Evolutionary conservation across 2,329 filamentous ascomycete genomes (phyloP), one percentile per base, ranked within the genome.

Genomic region (Ophiocordyceps polyrhachis-furcata): DNA sequence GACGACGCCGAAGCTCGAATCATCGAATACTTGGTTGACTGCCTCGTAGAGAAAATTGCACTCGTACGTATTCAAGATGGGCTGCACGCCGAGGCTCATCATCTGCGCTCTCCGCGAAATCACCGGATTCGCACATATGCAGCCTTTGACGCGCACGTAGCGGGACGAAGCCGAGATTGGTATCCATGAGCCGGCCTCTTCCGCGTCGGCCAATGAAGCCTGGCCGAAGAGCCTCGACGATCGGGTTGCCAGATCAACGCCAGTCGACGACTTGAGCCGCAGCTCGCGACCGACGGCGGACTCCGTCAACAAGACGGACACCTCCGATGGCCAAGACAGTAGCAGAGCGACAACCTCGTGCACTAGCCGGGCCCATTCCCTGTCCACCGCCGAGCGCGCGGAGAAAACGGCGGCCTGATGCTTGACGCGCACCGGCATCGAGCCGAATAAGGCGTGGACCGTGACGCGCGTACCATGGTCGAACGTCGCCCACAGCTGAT

Each of bases 401-500:
- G 68, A 58, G 50, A 66, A 62, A 3, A 76, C 52, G 0, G 74
- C 52, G 0, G 77, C 74, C 49, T 87, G 74, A 52, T 87, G 83
- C 57, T 91, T 93, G 23, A 93, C 80, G 14, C 89, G 78, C 13
- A 95, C 89, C 0, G 89, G 87, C 75, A 95, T 84, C 47, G 79
- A 82, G 0, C 88, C 87, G 61, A 95, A 96, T 1, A 95, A 66
- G 57, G 94, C 80, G 46, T 79, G 75, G 6, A 93, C 81, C 0
- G 71, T 71, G 2, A 89, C 77, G 25, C 76, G 73, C 0, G 88
- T 94, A 5, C 89, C 89, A 62, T 84, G 76, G 19, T 65, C 58
- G 46, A 70, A 71, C 32, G 62, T 64, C 9, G 68, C 53, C 7
- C 84, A 53, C 42, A 70, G 66, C 41, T 83, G 72, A 43, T 78